Evolutionary conservation across 106 monocot genomes (phyloP).

Genomic region (Dendrobium nobile): DNA sequence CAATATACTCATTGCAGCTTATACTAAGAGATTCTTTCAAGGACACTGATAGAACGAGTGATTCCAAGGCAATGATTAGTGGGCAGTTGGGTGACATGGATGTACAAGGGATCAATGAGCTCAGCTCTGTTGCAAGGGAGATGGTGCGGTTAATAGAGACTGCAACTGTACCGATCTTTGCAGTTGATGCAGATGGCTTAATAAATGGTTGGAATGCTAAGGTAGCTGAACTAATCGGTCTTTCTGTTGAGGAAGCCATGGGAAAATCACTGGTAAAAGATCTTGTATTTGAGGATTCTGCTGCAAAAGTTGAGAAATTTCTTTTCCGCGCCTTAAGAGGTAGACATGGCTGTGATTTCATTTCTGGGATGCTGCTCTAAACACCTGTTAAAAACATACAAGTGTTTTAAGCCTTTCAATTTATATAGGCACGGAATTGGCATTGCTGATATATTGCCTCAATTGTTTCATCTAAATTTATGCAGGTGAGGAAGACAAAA

Average conservation of each 20-base stretch:
- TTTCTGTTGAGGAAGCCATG: constrained; percentile 79
- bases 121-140: constrained; percentile 86
- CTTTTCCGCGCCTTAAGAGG: constrained; percentile 61
- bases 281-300: constrained; percentile 74
- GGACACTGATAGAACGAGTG: constrained; percentile 34
- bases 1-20: constrained; percentile 89
- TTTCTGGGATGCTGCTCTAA: neutral
- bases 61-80: constrained; percentile 48
- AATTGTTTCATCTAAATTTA: constrained; percentile 1
- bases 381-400: neutral
- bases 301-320: constrained; percentile 57
- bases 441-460: neutral
- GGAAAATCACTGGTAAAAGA: constrained; percentile 82
- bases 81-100: constrained; percentile 47
- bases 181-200: constrained; percentile 60
- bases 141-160: constrained; percentile 98
- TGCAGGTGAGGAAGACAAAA: constrained; percentile 94
- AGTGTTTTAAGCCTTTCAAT: constrained; percentile 1
- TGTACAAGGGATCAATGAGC: constrained; percentile 82
- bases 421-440: neutral
- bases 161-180: constrained; percentile 85
- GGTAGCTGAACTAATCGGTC: constrained; percentile 69
- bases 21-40: constrained; percentile 83
- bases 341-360: constrained; percentile 11
- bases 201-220: constrained; percentile 98